Percentiles rank a stretch among this genome's conserved stretches.
Conservation (phyloP, 2,329 filamentous ascomycete species). For the Trichoderma semiorbis region DNA sequence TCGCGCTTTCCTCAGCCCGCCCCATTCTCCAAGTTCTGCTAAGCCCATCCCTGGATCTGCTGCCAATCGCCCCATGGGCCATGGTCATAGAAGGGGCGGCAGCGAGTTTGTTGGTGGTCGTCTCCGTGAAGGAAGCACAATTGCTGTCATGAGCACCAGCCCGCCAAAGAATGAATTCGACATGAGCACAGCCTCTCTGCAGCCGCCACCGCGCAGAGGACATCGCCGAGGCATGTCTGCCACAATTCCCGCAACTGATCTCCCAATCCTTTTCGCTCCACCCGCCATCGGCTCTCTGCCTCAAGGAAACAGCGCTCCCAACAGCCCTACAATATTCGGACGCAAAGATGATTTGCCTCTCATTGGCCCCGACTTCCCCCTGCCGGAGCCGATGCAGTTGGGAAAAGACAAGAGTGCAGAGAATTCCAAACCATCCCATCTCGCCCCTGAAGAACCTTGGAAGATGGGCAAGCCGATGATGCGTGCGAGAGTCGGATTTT, state of each 20-base stretch:
- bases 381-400: slow-evolving; percentile 17
- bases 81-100: slow-evolving; percentile 74
- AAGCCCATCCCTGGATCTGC: slow-evolving; percentile 45
- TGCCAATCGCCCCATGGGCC: slow-evolving; percentile 56
- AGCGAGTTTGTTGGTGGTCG: slow-evolving; percentile 86
- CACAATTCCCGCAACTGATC: slow-evolving; percentile 79
- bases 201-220: slow-evolving; percentile 48
- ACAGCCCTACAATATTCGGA: slow-evolving; percentile 53
- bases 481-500: slow-evolving; percentile 73
- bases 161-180: slow-evolving; percentile 63
- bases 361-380: neutral
- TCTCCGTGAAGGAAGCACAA: slow-evolving; percentile 53
- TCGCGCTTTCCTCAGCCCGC: slow-evolving; percentile 49
- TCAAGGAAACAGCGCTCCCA: slow-evolving; percentile 60
- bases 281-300: slow-evolving; percentile 49
- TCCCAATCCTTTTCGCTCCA: slow-evolving; percentile 63
- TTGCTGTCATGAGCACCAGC: slow-evolving; percentile 63
- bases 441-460: neutral
- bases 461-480: slow-evolving; percentile 32
- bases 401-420: neutral
- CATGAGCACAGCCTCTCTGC: slow-evolving; percentile 54
- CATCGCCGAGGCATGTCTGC: slow-evolving; percentile 71
- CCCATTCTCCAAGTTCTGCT: slow-evolving; percentile 52
- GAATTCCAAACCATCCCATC: slow-evolving; percentile 6
- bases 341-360: slow-evolving; percentile 17